Evolutionary conservation across 768 basidiomycete genomes (phyloP), one percentile per base, ranked within the genome.

Genomic region (Mycena kentingensis): DNA sequence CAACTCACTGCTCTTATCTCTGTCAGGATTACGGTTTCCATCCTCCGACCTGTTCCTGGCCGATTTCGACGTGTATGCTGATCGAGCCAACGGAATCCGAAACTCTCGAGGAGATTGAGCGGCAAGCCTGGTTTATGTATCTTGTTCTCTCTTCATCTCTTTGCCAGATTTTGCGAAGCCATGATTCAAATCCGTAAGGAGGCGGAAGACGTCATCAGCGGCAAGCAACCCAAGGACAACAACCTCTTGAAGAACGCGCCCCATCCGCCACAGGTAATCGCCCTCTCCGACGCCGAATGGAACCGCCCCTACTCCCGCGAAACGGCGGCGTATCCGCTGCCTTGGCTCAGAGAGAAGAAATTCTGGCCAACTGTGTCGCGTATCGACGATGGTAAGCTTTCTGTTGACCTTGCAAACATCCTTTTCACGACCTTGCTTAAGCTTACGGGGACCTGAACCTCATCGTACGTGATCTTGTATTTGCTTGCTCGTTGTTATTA

Each of bases 41-140:
- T 67, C 94, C 93, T 35, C 97, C 97, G 2, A 99, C 97, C 4
- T 96, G 93, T 70, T 94, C 94, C 5, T 98, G 97, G 97, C 97
- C 97, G 5, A 94, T 91, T 57, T 87, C 92, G 18, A 97, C 96
- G 2, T 95, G 90, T 64, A 97, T 97, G 92, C 79, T 97, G 46
- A 97, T 98, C 57, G 96, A 98, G 71, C 96, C 96, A 5, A 98
- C 96, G 2, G 96, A 98, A 70, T 95, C 92, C 0, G 96, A 98
- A 73, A 84, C 90, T 0, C 77, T 97, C 25, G 89, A 94, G 55
- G 96, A 98, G 68, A 82, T 98, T 46, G 93, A 98, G 64, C 82
- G 87, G 84, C 90, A 55, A 13, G 7, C 10, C 8, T 29, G 15
- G 16, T 46, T 29, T 25, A 4, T 46, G 15, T 7, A 27, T 5